phyloP scores from a whole-genome alignment of 2,329 filamentous ascomycete genomes.

The Exophiala sideris region DNA sequence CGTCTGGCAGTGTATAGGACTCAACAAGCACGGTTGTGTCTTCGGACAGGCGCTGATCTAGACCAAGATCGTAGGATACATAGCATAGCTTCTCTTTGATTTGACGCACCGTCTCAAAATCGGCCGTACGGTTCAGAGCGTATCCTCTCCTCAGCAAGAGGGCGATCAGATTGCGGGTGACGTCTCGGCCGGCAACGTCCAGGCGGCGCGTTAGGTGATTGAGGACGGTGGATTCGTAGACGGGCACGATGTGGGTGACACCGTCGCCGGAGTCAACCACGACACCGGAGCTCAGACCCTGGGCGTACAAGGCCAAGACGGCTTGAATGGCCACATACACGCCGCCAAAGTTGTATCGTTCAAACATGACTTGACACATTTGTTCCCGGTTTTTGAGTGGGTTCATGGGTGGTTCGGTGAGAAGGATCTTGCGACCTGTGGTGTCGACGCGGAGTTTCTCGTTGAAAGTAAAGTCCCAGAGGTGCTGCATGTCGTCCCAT shows the following conservation, averaged over 20 bases:
- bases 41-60: conserved; percentile 93
- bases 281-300: conserved; percentile 90
- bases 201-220: conserved; percentile 93
- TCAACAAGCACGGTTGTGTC: conserved; percentile 97
- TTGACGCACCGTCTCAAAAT: conserved; percentile 97
- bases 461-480: conserved; percentile 98
- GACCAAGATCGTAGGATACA: conserved; percentile 93
- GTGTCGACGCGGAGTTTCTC: conserved; percentile 96
- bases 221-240: conserved; percentile 96
- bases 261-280: conserved; percentile 98
- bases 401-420: conserved; percentile 98
- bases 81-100: conserved; percentile 99
- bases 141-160: conserved; percentile 91
- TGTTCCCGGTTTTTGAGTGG: conserved; percentile 93
- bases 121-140: conserved; percentile 93
- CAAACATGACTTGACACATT: conserved; percentile 99
- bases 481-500: conserved; percentile 99
- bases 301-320: conserved; percentile 90
- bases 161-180: conserved; percentile 96
- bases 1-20: conserved; percentile 94
- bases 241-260: conserved; percentile 96
- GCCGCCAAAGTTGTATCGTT: conserved; percentile 90
- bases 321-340: conserved; percentile 98
- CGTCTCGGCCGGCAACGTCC: conserved; percentile 93
- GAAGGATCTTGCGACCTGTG: conserved; percentile 88